A percentile compares a stretch with the other conserved stretches of the same genome.
Evolutionary conservation across 441 rosid species (phyloP).

Genomic region (Populus tomentosa): DNA sequence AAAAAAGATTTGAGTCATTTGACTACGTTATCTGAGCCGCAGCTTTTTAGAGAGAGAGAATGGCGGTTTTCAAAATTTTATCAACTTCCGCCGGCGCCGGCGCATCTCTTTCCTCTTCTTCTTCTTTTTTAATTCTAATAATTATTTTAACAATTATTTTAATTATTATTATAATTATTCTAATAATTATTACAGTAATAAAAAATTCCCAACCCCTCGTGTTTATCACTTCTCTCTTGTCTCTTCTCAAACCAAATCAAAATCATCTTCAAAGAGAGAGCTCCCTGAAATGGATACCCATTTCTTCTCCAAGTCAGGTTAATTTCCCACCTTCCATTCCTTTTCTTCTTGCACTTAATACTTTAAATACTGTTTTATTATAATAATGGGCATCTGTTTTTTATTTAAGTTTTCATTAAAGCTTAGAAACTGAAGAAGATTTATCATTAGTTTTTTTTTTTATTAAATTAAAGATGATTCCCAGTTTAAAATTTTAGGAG

Average conservation of each 20-base stretch:
- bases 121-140: too few relatives aligned
- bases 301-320: conserved; percentile 49
- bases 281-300: conserved; percentile 26
- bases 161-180: too few relatives aligned
- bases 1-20: too few relatives aligned
- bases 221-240: background rate
- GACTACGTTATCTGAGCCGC: background rate
- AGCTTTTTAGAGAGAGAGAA: background rate
- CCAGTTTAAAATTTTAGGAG: background rate
- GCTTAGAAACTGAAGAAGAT: too few relatives aligned
- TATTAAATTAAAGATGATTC: background rate
- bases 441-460: too few relatives aligned
- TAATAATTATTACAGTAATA: background rate
- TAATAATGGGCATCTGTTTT: background rate
- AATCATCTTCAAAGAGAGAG: conserved; percentile 23
- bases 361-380: background rate
- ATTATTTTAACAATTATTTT: background rate
- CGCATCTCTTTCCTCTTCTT: background rate
- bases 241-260: conserved; percentile 18
- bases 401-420: background rate
- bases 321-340: background rate
- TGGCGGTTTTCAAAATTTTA: background rate
- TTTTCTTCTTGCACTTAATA: background rate
- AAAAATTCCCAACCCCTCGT: background rate
- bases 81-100: background rate